Percentiles rank a stretch among this genome's conserved stretches.
These are phyloP conservation scores for Talaromyces thailandensis DNA, from an alignment of 495 filamentous ascomycete species.

Conservation along the genomic window DNA sequence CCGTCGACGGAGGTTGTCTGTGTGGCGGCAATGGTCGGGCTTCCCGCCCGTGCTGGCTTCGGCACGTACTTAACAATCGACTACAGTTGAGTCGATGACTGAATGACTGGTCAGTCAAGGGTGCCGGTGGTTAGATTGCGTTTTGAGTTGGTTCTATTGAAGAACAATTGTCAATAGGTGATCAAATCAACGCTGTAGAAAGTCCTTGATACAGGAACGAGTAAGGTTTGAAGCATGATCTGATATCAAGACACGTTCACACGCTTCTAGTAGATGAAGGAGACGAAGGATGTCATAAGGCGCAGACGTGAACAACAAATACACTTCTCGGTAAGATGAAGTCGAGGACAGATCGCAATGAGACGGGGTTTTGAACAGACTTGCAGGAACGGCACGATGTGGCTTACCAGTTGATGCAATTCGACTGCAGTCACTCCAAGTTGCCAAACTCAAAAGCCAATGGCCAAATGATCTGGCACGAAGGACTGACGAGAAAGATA, in stretches of 20 bases:
- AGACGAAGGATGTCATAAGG: neutral
- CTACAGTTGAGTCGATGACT: neutral
- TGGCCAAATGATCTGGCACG: neutral
- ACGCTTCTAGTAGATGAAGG: neutral
- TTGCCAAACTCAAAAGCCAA: neutral
- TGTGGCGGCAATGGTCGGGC: slow-evolving; percentile 12
- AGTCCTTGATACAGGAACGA: neutral
- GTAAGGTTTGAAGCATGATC: neutral
- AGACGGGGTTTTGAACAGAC: neutral
- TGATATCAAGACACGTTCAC: neutral
- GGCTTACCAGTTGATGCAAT: neutral
- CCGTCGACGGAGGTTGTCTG: neutral
- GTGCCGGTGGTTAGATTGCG: neutral
- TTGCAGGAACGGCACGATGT: neutral
- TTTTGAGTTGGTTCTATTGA: neutral
- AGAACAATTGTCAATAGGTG: neutral
- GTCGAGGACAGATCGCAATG: neutral
- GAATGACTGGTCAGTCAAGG: neutral
- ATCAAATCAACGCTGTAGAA: neutral
- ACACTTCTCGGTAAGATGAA: neutral
- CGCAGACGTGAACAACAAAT: neutral
- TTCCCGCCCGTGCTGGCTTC: slow-evolving; percentile 21
- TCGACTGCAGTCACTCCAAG: neutral
- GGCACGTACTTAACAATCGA: slow-evolving; percentile 8
- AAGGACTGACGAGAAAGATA: neutral